A percentile compares a stretch with the other conserved stretches of the same genome.
Conservation (phyloP, 768 basidiomycete species). For the Leucosporidium creatinivorum region DNA sequence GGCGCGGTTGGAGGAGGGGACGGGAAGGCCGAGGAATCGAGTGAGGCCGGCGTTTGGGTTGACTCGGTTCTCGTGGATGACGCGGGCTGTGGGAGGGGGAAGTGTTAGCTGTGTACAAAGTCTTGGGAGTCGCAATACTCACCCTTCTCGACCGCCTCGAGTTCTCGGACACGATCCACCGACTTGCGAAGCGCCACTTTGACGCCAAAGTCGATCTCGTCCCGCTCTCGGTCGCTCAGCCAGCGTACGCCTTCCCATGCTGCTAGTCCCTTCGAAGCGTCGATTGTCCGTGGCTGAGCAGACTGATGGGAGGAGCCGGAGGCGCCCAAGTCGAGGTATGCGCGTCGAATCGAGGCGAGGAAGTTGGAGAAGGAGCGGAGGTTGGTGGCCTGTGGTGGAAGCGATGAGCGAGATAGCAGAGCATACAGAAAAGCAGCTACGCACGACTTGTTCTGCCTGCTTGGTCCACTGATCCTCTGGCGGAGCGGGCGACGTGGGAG, state of each 20-base stretch:
- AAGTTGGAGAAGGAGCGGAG: conserved; percentile 41
- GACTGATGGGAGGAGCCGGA: conserved; percentile 35
- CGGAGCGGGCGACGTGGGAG: background rate
- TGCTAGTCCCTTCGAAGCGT: conserved; percentile 29
- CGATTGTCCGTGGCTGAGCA: conserved; percentile 16
- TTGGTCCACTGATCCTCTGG: conserved; percentile 22
- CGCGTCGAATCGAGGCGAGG: conserved; percentile 66
- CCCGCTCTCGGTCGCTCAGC: conserved; percentile 81
- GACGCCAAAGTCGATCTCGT: conserved; percentile 90
- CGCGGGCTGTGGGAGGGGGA: background rate
- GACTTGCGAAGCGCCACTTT: conserved; percentile 76
- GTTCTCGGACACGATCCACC: conserved; percentile 73
- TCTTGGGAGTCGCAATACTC: conserved; percentile 38
- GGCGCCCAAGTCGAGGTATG: conserved; percentile 74
- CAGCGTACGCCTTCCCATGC: conserved; percentile 40
- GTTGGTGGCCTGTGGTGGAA: conserved; percentile 19
- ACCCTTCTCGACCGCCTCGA: conserved; percentile 88
- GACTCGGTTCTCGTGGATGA: background rate
- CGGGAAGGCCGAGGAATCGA: conserved; percentile 62
- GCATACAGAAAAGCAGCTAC: background rate
- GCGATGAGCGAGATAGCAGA: background rate
- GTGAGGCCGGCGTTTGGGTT: conserved; percentile 40
- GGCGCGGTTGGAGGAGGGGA: conserved; percentile 55
- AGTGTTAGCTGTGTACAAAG: background rate
- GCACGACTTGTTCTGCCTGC: conserved; percentile 30